Conservation (phyloP, 106 monocot genomes). For the Agapanthus africanus region DNA sequence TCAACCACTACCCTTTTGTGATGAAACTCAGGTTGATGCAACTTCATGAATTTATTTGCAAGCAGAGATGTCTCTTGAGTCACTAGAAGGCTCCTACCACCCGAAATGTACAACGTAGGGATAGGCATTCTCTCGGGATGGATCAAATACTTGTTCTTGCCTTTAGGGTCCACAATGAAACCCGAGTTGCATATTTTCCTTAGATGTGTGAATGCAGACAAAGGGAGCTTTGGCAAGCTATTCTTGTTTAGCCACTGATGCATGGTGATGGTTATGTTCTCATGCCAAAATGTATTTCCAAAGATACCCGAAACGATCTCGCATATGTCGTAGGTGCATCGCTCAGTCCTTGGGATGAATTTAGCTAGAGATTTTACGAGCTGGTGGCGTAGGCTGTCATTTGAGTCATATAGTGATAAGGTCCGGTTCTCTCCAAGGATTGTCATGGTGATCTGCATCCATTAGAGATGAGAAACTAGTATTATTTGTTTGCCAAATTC, state of each 20-base stretch:
- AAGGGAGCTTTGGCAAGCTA: slow-evolving; percentile 17
- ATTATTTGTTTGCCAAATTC: no score
- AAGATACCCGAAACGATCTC: slow-evolving; percentile 34
- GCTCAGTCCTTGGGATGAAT: slow-evolving; percentile 18
- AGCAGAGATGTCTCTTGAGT: slow-evolving; percentile 23
- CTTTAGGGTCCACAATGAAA: slow-evolving; percentile 19
- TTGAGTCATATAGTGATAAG: slow-evolving; percentile 12
- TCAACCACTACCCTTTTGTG: slow-evolving; percentile 33
- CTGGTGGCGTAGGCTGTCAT: slow-evolving; percentile 11
- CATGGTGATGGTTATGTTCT: slow-evolving; percentile 14
- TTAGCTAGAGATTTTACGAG: slow-evolving; percentile 16
- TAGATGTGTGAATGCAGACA: slow-evolving; percentile 32
- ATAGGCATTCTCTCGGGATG: slow-evolving; percentile 33
- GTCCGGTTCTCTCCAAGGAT: slow-evolving; percentile 22
- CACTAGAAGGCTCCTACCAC: slow-evolving; percentile 24
- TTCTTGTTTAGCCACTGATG: slow-evolving; percentile 29
- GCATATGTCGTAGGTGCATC: slow-evolving; percentile 19
- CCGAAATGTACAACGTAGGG: slow-evolving; percentile 30
- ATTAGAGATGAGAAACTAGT: no score
- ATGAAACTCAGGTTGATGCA: slow-evolving; percentile 27
- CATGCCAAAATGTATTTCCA: slow-evolving; percentile 32
- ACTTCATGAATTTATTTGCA: slow-evolving; percentile 25
- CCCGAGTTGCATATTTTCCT: slow-evolving; percentile 25
- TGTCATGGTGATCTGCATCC: slow-evolving; percentile 25
- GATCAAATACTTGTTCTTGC: slow-evolving; percentile 22